Base-by-base conservation (phyloP, 148 eudicot genomes). In the Fagopyrum homotropicum region DNA sequence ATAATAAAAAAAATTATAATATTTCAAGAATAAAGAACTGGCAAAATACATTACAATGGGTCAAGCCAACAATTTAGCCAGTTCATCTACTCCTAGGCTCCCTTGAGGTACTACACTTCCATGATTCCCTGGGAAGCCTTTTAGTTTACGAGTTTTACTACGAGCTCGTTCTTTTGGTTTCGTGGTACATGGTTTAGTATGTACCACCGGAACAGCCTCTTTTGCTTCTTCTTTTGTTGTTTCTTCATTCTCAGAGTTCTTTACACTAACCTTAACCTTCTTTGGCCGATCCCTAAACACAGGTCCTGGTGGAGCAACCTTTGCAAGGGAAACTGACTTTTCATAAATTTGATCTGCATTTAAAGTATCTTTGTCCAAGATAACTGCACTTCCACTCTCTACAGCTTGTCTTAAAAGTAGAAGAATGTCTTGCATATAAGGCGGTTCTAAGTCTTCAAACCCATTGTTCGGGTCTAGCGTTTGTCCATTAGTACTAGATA, bases 61-160 rank as follows among this genome's bases (percentile, higher is more conserved):
- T 83, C 84, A 94, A 79, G 92, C 85, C 76, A 93, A 80, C 75
- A 94, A 86, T 81, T 91, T 91, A 29, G 97, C 97, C 73, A 94
- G 91, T 83, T 94, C 98, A 77, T 94, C 97, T 30, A 94, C 90
- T 80, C 87, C 70, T 48, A 94, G 84, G 81, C 84, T 90, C 70
- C 97, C 97, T 57, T 80, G 82, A 17, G 96, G 96, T 77, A 79
- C 88, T 56, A 86, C 80, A 81, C 73, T 68, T 9, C 80, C 85
- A 68, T 70, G 83, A 75, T 87, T 90, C 63, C 19, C 85, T 76
- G 49, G 74, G 10, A 83, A 59, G 66, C 77, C 86, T 59, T 80
- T 79, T 72, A 61, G n/a, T 76, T 75, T 84, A 4, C 68, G 76
- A 73, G 74, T 81, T 75, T 35, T 85, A 29, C 81, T 71, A 76